Conservation (phyloP, 805 yeast species). For the Myxozyma vanderwaltii region DNA sequence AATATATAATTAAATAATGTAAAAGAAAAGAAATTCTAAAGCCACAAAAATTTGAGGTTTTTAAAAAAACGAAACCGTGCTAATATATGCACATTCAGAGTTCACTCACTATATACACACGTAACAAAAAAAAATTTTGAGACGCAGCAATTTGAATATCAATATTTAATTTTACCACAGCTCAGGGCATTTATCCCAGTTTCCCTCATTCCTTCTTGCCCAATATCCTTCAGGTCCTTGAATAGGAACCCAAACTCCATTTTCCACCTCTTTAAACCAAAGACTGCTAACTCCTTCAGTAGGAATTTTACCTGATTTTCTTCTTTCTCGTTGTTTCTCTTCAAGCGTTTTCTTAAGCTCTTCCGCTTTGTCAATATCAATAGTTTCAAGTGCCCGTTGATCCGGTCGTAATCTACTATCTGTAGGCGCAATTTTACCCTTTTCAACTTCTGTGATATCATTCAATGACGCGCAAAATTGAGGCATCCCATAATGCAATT, state of each 20-base stretch:
- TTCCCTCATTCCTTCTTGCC: constrained; percentile 18
- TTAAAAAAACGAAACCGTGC: too few relatives aligned
- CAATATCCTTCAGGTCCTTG: constrained; percentile 30
- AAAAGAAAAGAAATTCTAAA: too few relatives aligned
- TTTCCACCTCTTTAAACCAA: constrained; percentile 27
- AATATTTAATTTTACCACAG: constrained; percentile 32
- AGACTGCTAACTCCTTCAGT: constrained; percentile 28
- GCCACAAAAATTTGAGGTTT: too few relatives aligned
- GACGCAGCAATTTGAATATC: too few relatives aligned
- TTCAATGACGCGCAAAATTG: constrained; percentile 78
- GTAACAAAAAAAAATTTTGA: neutral
- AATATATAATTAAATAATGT: too few relatives aligned
- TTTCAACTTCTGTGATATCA: constrained; percentile 72
- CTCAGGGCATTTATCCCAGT: constrained; percentile 23
- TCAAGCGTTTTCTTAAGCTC: constrained; percentile 66
- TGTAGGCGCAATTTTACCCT: constrained; percentile 68
- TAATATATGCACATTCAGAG: too few relatives aligned
- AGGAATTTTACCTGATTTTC: constrained; percentile 47
- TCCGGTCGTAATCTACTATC: constrained; percentile 93
- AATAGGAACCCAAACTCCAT: constrained; percentile 31
- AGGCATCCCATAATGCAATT: constrained; percentile 81
- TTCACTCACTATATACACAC: neutral
- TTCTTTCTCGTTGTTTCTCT: constrained; percentile 74
- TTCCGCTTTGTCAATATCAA: constrained; percentile 73
- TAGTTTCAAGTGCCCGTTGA: constrained; percentile 68